A percentile compares a stretch with the other conserved stretches of the same genome.
These are phyloP conservation scores for Krasilnikovozyma curviuscula DNA, from an alignment of 768 basidiomycete species.

Conservation along the genomic window DNA sequence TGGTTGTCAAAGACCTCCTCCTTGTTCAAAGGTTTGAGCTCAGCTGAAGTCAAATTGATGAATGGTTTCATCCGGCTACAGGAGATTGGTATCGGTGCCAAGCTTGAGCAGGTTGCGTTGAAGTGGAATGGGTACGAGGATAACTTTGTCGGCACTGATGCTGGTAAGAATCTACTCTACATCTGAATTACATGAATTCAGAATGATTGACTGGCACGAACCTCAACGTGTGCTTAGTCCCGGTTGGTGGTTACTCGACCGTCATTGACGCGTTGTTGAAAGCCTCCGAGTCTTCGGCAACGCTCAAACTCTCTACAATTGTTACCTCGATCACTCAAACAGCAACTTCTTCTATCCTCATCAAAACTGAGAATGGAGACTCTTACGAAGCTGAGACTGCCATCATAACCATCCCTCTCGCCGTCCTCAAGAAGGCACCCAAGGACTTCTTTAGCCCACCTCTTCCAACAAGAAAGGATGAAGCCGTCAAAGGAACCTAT, in stretches of 20 bases:
- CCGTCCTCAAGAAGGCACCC: conserved; percentile 16
- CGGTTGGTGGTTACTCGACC: conserved; percentile 6
- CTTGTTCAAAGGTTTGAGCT: too few species aligned
- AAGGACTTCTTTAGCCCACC: conserved; percentile 16
- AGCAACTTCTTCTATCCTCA: neutral
- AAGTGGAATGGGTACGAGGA: conserved; percentile 10
- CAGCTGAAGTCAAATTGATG: too few species aligned
- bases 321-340: neutral
- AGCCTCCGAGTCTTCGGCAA: neutral
- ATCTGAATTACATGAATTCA: neutral
- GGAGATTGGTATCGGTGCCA: conserved; percentile 7
- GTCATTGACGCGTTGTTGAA: conserved; percentile 5
- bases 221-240: too few species aligned
- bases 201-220: neutral
- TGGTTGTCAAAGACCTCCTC: too few species aligned
- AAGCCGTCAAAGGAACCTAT: conserved; percentile 12
- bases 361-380: neutral
- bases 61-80: conserved; percentile 3
- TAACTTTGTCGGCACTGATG: conserved; percentile 10
- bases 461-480: conserved; percentile 12
- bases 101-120: conserved; percentile 4
- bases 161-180: neutral
- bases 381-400: conserved; percentile 3
- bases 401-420: conserved; percentile 15
- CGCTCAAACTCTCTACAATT: conserved; percentile 1